These are phyloP conservation scores for Lentinus brumalis DNA, from an alignment of 768 basidiomycete species.

Conservation along the genomic window DNA sequence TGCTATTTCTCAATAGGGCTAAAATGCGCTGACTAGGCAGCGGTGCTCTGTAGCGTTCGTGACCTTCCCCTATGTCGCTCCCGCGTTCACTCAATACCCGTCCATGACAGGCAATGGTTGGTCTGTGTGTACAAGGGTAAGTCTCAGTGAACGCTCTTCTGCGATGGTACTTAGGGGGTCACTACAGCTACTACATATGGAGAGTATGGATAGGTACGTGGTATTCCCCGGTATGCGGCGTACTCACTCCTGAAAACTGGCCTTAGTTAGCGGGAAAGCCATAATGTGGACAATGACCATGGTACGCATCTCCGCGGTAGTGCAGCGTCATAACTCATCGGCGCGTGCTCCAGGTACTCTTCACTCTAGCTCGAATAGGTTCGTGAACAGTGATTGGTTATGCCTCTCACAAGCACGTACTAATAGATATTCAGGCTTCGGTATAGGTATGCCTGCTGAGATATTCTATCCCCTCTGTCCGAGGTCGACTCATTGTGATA, in stretches of 20 bases:
- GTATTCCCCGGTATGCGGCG: too few relatives aligned
- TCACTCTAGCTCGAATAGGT: neutral
- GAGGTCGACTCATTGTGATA: too few relatives aligned
- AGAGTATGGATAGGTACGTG: constrained; percentile 3
- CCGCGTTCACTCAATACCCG: neutral
- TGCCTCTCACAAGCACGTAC: too few relatives aligned
- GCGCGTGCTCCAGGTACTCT: too few relatives aligned
- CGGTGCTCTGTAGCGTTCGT: neutral
- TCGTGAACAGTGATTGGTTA: too few relatives aligned
- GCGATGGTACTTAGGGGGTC: too few relatives aligned
- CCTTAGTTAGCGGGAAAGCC: constrained; percentile 6
- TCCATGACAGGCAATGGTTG: neutral
- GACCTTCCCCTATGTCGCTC: neutral
- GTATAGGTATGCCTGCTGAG: too few relatives aligned
- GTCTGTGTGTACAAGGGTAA: constrained; percentile 9
- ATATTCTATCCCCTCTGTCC: too few relatives aligned
- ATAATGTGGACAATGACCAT: neutral
- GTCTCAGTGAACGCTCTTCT: neutral
- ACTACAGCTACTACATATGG: constrained; percentile 9
- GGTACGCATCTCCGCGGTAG: neutral
- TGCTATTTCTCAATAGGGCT: too few relatives aligned
- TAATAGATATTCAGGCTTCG: too few relatives aligned
- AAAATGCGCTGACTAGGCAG: neutral
- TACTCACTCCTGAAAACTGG: too few relatives aligned
- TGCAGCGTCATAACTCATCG: too few relatives aligned